These are phyloP conservation scores for Kluyveromyces aestuarii DNA, from an alignment of 805 yeast species.

Conservation along the genomic window DNA sequence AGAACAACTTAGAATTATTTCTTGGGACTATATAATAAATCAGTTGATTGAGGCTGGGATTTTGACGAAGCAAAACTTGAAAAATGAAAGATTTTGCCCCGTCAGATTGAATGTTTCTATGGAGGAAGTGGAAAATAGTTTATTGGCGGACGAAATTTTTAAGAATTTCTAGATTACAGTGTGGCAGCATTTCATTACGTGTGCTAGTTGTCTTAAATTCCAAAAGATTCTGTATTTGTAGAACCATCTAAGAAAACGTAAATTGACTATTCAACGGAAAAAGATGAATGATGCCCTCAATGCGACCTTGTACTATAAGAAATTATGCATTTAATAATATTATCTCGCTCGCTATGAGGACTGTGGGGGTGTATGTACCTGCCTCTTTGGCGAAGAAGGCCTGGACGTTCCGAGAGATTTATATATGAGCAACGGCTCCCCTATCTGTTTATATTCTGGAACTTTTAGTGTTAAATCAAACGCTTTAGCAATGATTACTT, in stretches of 20 bases:
- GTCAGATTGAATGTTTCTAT: slow-evolving; percentile 61
- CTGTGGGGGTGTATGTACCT: slow-evolving; percentile 2
- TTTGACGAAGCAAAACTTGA: slow-evolving; percentile 53
- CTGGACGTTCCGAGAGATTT: slow-evolving; percentile 24
- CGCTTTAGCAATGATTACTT: slow-evolving; percentile 80
- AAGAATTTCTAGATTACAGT: slow-evolving; percentile 20
- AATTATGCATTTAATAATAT: background rate
- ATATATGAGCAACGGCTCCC: slow-evolving; percentile 87
- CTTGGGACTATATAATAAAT: slow-evolving; percentile 41
- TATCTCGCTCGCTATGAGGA: background rate
- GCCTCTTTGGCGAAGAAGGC: slow-evolving; percentile 1
- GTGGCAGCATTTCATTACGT: background rate
- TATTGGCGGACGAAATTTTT: slow-evolving; percentile 46
- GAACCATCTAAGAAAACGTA: background rate
- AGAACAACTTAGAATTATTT: slow-evolving; percentile 48
- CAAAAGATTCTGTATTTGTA: background rate
- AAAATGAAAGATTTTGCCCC: slow-evolving; percentile 58
- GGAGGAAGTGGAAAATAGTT: slow-evolving; percentile 54
- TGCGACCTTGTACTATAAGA: background rate
- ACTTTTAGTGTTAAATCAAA: slow-evolving; percentile 76
- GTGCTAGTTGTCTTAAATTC: background rate
- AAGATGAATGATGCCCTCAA: background rate
- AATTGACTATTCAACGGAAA: background rate
- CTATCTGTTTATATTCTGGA: slow-evolving; percentile 74
- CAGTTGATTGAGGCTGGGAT: slow-evolving; percentile 78